Evolutionary conservation across 2,329 filamentous ascomycete genomes (phyloP), one percentile per base, ranked within the genome.

Genomic region (Fusarium fracticaudum): DNA sequence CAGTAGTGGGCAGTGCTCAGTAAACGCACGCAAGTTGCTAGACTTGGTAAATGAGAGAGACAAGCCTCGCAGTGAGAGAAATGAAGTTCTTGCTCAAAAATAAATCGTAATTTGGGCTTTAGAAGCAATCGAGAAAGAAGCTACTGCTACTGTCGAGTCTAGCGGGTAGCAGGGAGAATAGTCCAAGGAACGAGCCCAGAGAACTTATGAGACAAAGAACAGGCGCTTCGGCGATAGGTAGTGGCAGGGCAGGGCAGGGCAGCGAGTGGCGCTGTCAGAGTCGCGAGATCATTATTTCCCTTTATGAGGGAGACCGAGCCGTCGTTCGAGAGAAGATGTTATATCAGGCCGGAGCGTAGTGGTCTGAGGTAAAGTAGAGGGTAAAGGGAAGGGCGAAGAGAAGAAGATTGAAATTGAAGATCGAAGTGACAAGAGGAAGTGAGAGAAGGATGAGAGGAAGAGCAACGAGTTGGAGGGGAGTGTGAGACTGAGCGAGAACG

Each of bases 131-230:
- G 62, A 74, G 61, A 66, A 69, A 64, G 53, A 38, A 64, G 66
- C 59, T 70, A 69, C 72, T 61, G 61, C 61, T 67, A 69, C 75
- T 65, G 77, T 78, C 77, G 76, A 67, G 68, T 70, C 75, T 74
- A 74, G 73, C 60, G 64, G 64, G 67, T 73, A 68, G 73, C 69
- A 79, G 75, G 75, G 77, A 76, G 74, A 67, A 75, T 70, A 51
- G n/a, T 48, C 55, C 33, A 74, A 77, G 76, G 67, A 73, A 73
- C 69, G 72, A 71, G 69, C 69, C 75, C 72, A 75, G 69, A 70
- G 67, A 64, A 63, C 73, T 76, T 69, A 74, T 80, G 78, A 80
- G 79, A 80, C 79, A 80, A 80, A 77, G 72, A 79, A 76, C 75
- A 73, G 77, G 73, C 75, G 77, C 64, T 77, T 79, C 76, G 76